phyloP scores from a whole-genome alignment of 306 rosid species.

The Potentilla sterilis region DNA sequence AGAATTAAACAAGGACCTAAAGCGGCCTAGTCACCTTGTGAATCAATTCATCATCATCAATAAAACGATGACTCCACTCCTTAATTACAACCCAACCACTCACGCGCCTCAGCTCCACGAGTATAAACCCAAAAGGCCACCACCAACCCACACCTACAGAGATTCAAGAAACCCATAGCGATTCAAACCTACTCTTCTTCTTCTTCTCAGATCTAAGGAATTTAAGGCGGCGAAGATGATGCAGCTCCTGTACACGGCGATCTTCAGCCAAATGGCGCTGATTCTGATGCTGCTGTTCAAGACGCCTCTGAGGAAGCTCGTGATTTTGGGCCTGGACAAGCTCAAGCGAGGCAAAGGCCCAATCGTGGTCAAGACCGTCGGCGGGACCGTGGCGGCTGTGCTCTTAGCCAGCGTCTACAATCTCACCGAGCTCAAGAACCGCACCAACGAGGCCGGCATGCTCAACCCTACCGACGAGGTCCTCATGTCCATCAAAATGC shows the following conservation, averaged over 20 bases:
- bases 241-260: conserved; percentile 65
- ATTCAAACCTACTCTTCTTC: neutral
- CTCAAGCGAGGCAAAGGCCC: conserved; percentile 89
- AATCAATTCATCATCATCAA: too few relatives aligned
- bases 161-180: neutral
- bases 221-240: conserved; percentile 48
- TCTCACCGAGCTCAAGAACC: conserved; percentile 58
- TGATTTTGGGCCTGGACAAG: conserved; percentile 64
- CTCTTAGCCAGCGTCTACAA: conserved; percentile 58
- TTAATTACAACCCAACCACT: too few relatives aligned
- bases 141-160: neutral
- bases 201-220: conserved; percentile 9
- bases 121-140: too few relatives aligned
- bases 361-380: conserved; percentile 62
- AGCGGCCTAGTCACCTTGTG: neutral
- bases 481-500: conserved; percentile 75
- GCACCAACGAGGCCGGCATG: conserved; percentile 55
- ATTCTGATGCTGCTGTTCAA: conserved; percentile 65
- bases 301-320: conserved; percentile 80
- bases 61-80: neutral
- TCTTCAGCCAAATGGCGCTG: conserved; percentile 55
- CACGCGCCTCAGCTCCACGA: neutral
- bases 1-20: too few relatives aligned
- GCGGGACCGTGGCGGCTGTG: conserved; percentile 58
- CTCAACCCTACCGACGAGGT: conserved; percentile 86